Conservation (phyloP, 1,284 basidiomycete genomes). For the Anthracocystis setariae region DNA sequence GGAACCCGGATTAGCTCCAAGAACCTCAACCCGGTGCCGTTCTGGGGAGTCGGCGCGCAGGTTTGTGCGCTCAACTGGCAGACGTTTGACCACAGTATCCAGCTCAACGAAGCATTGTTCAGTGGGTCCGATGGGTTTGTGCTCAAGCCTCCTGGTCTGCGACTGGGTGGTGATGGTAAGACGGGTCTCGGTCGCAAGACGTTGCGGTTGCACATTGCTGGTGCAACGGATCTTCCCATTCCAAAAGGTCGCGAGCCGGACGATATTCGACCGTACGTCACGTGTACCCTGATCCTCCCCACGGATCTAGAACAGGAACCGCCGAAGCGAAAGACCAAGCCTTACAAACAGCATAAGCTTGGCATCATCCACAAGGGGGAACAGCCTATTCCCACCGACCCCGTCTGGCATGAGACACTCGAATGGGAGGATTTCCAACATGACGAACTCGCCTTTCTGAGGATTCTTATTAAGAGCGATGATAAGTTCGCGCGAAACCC, state of each 20-base stretch:
- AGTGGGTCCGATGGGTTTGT: conserved; percentile 74
- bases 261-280: conserved; percentile 59
- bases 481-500: conserved; percentile 59
- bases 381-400: conserved; percentile 52
- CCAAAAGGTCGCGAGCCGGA: conserved; percentile 48
- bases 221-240: conserved; percentile 55
- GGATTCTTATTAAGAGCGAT: conserved; percentile 61
- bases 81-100: conserved; percentile 62
- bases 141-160: conserved; percentile 70
- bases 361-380: conserved; percentile 49
- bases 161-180: conserved; percentile 48
- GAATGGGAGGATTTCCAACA: conserved; percentile 57
- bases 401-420: conserved; percentile 56
- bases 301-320: conserved; percentile 33
- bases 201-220: conserved; percentile 54
- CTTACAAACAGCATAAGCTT: conserved; percentile 56
- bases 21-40: conserved; percentile 64
- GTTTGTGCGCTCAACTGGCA: conserved; percentile 78
- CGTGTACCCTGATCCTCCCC: conserved; percentile 57
- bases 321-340: conserved; percentile 51
- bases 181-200: conserved; percentile 33
- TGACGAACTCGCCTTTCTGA: conserved; percentile 53
- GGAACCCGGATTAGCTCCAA: conserved; percentile 72
- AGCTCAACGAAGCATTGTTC: conserved; percentile 76
- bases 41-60: conserved; percentile 74